phyloP scores from a whole-genome alignment of 768 basidiomycete genomes.

The Lepiota brunneoincarnata region DNA sequence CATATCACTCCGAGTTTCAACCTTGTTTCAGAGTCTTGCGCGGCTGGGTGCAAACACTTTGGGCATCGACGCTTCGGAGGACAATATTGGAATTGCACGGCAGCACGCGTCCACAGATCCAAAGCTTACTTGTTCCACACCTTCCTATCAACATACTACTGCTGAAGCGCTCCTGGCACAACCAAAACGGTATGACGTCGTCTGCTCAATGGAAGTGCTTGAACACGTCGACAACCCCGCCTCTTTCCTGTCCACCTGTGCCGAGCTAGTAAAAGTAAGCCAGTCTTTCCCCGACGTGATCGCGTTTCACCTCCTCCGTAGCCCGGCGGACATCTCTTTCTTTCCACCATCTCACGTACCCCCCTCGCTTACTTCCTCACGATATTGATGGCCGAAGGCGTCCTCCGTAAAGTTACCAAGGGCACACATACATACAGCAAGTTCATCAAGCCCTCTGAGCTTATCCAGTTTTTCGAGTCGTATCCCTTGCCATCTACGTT shows the following conservation, averaged over 20 bases:
- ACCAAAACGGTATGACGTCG: slow-evolving; percentile 76
- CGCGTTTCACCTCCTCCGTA: slow-evolving; percentile 27
- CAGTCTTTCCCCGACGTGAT: not conserved
- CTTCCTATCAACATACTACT: slow-evolving; percentile 69
- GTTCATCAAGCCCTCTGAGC: slow-evolving; percentile 83
- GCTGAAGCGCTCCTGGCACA: slow-evolving; percentile 73
- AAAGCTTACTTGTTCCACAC: slow-evolving; percentile 37
- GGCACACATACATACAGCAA: slow-evolving; percentile 94
- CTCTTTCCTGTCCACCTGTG: slow-evolving; percentile 78
- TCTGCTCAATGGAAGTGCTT: slow-evolving; percentile 96
- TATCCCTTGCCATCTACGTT: slow-evolving; percentile 34
- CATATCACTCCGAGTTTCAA: not conserved
- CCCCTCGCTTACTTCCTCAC: slow-evolving; percentile 49
- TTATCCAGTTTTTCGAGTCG: slow-evolving; percentile 76
- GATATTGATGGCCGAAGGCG: slow-evolving; percentile 71
- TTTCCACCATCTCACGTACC: slow-evolving; percentile 90
- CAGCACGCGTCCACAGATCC: slow-evolving; percentile 82
- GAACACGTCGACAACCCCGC: slow-evolving; percentile 96
- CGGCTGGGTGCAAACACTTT: slow-evolving; percentile 84
- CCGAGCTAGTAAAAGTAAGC: slow-evolving; percentile 81
- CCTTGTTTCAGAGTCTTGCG: slow-evolving; percentile 65
- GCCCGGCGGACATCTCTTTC: slow-evolving; percentile 95
- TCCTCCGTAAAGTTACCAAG: slow-evolving; percentile 73
- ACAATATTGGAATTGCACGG: slow-evolving; percentile 84
- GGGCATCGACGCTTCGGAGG: slow-evolving; percentile 88